A percentile compares a stretch with the other conserved stretches of the same genome.
These are phyloP conservation scores for Vitrella brassicaformis DNA, from an alignment of 73 alveolate species.

Conservation along the genomic window DNA sequence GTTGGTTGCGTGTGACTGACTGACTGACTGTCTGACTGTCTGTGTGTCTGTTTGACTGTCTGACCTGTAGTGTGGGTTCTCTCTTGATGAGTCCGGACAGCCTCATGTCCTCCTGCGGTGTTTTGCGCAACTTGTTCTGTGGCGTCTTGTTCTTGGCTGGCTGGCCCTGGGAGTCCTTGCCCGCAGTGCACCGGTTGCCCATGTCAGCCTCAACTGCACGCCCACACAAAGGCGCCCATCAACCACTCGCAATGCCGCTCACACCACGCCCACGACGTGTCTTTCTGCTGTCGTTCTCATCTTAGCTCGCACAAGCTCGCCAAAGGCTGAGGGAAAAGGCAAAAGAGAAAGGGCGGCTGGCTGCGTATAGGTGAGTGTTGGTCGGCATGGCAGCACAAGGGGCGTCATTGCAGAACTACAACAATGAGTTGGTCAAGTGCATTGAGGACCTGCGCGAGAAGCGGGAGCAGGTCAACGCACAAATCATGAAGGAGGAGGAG, in stretches of 20 bases:
- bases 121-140: too few species aligned
- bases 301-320: not conserved
- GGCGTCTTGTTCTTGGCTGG: not conserved
- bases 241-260: not conserved
- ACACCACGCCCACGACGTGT: not conserved
- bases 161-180: not conserved
- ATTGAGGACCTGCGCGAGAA: slow-evolving; percentile 50
- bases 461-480: slow-evolving; percentile 38
- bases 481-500: slow-evolving; percentile 38
- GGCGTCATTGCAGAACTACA: slow-evolving; percentile 76
- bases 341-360: too few species aligned
- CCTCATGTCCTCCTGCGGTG: too few species aligned
- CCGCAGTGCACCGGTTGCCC: not conserved
- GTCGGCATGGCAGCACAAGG: slow-evolving; percentile 56
- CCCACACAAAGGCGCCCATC: not conserved
- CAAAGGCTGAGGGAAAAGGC: too few species aligned
- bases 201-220: not conserved
- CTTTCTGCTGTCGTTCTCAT: not conserved
- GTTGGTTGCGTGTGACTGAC: too few species aligned
- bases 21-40: not conserved
- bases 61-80: not conserved
- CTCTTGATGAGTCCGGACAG: not conserved
- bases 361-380: too few species aligned
- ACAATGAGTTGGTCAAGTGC: slow-evolving; percentile 72
- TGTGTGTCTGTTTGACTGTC: not conserved